phyloP scores from a whole-genome alignment of 2,329 filamentous ascomycete genomes.

The Pyrenochaeta sp. region DNA sequence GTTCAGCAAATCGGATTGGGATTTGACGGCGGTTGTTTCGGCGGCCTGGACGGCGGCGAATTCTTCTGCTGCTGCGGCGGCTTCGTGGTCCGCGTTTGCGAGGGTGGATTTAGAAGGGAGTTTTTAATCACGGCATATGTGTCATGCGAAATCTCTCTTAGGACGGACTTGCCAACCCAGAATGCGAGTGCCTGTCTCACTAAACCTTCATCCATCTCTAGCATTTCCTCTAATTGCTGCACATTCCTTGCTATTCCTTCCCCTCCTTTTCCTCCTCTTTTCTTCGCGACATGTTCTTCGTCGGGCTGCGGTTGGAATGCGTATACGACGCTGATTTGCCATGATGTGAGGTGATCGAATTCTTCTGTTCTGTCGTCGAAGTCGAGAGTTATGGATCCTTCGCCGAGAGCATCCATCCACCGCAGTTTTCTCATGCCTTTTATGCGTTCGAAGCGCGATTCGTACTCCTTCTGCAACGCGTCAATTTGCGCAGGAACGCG shows the following conservation, averaged over 20 bases:
- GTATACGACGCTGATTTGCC: constrained; percentile 87
- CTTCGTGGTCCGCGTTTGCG: constrained; percentile 38
- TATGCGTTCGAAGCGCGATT: constrained; percentile 76
- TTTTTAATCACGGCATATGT: constrained; percentile 73
- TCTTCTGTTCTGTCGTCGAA: constrained; percentile 80
- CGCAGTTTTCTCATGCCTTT: constrained; percentile 87
- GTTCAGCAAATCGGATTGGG: constrained; percentile 66
- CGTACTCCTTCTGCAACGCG: constrained; percentile 74
- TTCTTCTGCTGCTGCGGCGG: constrained; percentile 50
- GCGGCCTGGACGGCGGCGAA: constrained; percentile 46
- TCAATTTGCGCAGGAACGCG: constrained; percentile 66
- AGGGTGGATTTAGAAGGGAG: constrained; percentile 24
- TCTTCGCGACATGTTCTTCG: constrained; percentile 34
- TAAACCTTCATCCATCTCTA: constrained; percentile 79
- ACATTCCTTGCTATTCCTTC: constrained; percentile 51
- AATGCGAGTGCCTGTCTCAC: constrained; percentile 72
- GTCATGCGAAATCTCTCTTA: constrained; percentile 60
- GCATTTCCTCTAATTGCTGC: constrained; percentile 58
- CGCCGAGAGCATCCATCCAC: constrained; percentile 85
- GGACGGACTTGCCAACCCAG: constrained; percentile 74
- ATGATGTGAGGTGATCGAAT: constrained; percentile 79
- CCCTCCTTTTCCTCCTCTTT: constrained; percentile 23
- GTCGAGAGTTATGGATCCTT: constrained; percentile 81
- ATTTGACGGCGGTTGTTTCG: constrained; percentile 59
- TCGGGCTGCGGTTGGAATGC: constrained; percentile 70